Evolutionary conservation across 495 filamentous ascomycete genomes (phyloP), one percentile per base, ranked within the genome.

Genomic region (Filosporella fistucella): DNA sequence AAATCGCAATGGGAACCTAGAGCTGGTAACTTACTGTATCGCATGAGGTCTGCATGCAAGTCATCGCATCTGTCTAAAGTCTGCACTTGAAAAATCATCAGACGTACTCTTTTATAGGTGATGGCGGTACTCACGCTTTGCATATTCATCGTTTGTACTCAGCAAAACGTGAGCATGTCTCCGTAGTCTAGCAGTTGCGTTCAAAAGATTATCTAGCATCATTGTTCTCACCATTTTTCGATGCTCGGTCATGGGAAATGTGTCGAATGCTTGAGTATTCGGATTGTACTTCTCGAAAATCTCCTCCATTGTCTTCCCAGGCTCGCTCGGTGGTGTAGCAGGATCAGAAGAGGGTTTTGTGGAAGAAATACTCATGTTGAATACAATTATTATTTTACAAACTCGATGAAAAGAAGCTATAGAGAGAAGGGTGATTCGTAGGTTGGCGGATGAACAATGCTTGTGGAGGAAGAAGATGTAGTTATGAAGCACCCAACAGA

Each of bases 21-120:
- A n/a, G n/a, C n/a, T n/a, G n/a, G n/a, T n/a, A n/a, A 44, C 42
- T 47, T 34, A 53, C 50, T 53, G 29, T 55, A 47, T 23, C 46
- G 25, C 24, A 35, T 20, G 40, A 49, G 21, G 36, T 49, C 45
- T 17, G 45, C 46, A 38, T 55, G 45, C 6, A 47, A 25, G 14
- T 11, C 28, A 33, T 55, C 26, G 25, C 42, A 34, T 29, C 49
- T 40, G 1, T 52, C 42, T 16, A 12, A 9, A 12, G 42, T 47
- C 14, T 25, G 17, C 41, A 40, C 10, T 39, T 42, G 38, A 28
- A 6, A 4, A 0, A 24, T 18, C 1, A 29, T 47, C 44, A 47
- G 21, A 5, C 28, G 9, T 26, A 3, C 20, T 37, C n/a, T 1
- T 29, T 11, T 11, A 20, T 4, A 24, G 16, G 4, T n/a, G 7